Base-by-base conservation (phyloP, 176 grass and related monocot genomes). In the Aegilops umbellulata region DNA sequence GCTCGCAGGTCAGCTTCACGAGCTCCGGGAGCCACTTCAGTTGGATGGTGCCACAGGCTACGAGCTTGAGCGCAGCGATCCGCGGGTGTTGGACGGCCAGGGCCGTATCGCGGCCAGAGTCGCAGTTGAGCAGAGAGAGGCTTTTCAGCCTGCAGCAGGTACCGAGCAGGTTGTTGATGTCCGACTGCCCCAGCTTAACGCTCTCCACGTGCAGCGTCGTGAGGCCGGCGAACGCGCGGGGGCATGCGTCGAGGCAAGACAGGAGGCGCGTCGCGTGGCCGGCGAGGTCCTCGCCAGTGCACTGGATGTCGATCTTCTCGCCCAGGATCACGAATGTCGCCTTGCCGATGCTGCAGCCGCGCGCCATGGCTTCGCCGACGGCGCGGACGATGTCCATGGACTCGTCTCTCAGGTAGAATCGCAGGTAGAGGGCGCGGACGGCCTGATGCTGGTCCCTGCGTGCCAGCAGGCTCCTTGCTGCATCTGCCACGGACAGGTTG, bases 1-100 rank as follows among this genome's bases (percentile, higher is more conserved):
- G 8, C 29, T 5, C 4, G 17, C 47, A 72, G 0, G 7, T 27
- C 22, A 72, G 30, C 66, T 72, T 5, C 4, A 23, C n/a, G 1
- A 74, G 53, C 22, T 83, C 20, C 8, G 81, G 81, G 9, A 83
- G 44, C 65, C 65, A 32, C 69, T 46, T 44, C 23, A 83, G 55
- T 5, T 83, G 17, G 24, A 60, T 8, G 24, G 71, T 27, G 41
- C 46, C 71, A 25, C 71, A 68, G 7, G 15, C 17, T 2, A 16
- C 25, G 26, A 65, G 63, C 26, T 68, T 3, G 3, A 68, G 65
- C 65, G 34, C 7, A 14, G 65, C 3, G 65, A 68, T 68, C 24
- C 30, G 53, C 35, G 55, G 53, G 35, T 83, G 69, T 35, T 83
- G 34, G 24, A 83, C 26, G 6, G 1, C 24, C 81, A 74, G 24